phyloP scores from a whole-genome alignment of 1,284 basidiomycete species.

The Takashimella koratensis region DNA sequence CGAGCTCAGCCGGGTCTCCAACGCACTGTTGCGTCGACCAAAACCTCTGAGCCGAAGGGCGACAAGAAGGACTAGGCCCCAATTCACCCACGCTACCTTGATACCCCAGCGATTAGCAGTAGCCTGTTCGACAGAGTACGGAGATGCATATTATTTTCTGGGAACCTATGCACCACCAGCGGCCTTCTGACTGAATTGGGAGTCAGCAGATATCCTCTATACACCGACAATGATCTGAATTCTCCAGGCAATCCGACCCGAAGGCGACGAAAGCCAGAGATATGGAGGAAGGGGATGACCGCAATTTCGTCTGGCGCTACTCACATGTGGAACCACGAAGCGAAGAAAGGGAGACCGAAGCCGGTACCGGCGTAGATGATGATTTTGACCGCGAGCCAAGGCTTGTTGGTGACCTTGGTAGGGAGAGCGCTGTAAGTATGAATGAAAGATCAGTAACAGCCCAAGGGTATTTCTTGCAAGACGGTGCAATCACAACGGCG shows the following conservation, averaged over 20 bases:
- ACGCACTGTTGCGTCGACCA: too few species aligned
- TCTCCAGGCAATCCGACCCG: too few species aligned
- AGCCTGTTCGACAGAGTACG: too few species aligned
- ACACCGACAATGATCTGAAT: too few species aligned
- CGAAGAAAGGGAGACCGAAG: conserved; percentile 20
- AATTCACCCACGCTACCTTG: too few species aligned
- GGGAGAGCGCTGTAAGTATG: conserved; percentile 36
- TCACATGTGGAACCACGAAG: conserved; percentile 3
- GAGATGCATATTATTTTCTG: background rate
- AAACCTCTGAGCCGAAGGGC: too few species aligned
- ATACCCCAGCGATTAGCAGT: too few species aligned
- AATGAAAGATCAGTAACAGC: conserved; percentile 1
- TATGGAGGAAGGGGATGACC: background rate
- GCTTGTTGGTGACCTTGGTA: conserved; percentile 36
- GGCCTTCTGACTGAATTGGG: background rate
- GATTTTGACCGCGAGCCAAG: conserved; percentile 38
- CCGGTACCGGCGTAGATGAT: conserved; percentile 18
- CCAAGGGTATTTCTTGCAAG: too few species aligned
- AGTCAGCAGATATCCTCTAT: too few species aligned
- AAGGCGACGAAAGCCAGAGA: background rate
- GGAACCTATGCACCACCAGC: background rate
- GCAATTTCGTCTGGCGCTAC: background rate
- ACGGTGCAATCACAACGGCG: too few species aligned
- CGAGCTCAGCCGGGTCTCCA: too few species aligned
- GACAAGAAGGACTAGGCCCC: too few species aligned